phyloP scores from a whole-genome alignment of 2,329 filamentous ascomycete genomes.

The Xylariaceae sp. region DNA sequence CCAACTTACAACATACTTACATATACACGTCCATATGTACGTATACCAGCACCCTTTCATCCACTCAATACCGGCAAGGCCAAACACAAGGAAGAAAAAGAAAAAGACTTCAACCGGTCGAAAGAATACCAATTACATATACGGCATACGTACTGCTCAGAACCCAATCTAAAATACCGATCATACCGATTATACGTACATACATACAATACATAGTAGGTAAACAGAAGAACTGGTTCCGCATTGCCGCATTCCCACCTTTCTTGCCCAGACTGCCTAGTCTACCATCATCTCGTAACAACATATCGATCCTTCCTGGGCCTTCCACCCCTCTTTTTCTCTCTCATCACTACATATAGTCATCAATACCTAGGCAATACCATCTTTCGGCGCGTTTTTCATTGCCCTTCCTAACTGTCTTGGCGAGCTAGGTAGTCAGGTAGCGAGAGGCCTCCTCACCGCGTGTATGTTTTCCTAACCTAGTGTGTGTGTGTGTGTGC shows the following conservation, averaged over 20 bases:
- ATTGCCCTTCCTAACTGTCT: conserved; percentile 19
- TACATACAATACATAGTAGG: too few species aligned
- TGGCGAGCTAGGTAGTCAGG: conserved; percentile 17
- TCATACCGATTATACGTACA: too few species aligned
- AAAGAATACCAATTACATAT: too few species aligned
- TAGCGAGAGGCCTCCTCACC: conserved; percentile 23
- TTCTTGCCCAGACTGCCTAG: background rate
- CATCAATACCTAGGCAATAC: background rate
- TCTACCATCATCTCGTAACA: background rate
- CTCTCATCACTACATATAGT: background rate
- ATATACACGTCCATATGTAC: background rate
- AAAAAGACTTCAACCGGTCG: background rate
- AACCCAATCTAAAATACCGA: too few species aligned
- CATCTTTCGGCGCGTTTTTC: conserved; percentile 10
- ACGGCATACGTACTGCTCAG: too few species aligned
- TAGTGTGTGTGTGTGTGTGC: conserved; percentile 2
- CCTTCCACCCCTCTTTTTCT: background rate
- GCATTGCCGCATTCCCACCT: background rate
- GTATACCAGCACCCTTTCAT: background rate
- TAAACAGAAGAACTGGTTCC: background rate
- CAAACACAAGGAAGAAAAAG: background rate
- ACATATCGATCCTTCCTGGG: background rate
- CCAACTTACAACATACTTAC: too few species aligned
- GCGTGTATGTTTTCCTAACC: conserved; percentile 3
- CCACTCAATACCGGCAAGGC: background rate